Evolutionary conservation across 306 rosid genomes (phyloP).

Genomic region (Adenanthera pavonina): DNA sequence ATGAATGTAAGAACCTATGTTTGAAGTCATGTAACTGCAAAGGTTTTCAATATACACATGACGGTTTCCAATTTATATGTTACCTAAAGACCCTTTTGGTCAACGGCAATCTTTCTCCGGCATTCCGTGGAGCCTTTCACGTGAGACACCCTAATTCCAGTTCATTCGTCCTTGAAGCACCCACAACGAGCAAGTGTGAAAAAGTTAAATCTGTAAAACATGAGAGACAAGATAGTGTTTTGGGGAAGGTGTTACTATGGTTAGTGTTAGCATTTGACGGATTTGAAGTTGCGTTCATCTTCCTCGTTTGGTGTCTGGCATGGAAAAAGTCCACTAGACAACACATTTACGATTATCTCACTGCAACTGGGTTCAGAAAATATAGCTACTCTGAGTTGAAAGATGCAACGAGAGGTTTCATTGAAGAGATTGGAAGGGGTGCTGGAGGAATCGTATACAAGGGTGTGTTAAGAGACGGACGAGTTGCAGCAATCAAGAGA

Average conservation of each 20-base stretch:
- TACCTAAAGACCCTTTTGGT: not conserved
- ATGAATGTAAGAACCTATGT: constrained; percentile 40
- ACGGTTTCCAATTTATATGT: not conserved
- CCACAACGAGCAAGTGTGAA: not conserved
- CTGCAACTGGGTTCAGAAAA: not conserved
- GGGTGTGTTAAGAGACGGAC: not conserved
- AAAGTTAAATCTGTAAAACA: not conserved
- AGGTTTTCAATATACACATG: not conserved
- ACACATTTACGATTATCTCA: not conserved
- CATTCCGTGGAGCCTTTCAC: not conserved
- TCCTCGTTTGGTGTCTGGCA: not conserved
- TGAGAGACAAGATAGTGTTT: not conserved
- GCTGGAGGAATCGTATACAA: constrained; percentile 1
- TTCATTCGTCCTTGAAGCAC: not conserved
- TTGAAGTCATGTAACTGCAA: constrained; percentile 8
- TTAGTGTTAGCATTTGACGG: not conserved
- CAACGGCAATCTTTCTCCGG: not conserved
- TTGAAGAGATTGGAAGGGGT: not conserved
- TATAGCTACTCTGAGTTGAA: not conserved
- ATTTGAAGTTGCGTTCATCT: not conserved
- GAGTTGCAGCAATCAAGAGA: constrained; percentile 1
- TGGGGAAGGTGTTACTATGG: not conserved
- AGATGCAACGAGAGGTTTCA: not conserved
- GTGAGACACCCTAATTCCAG: not conserved
- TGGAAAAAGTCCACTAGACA: not conserved